Base-by-base conservation (phyloP, 106 monocot species). In the Iris macrosiphon region DNA sequence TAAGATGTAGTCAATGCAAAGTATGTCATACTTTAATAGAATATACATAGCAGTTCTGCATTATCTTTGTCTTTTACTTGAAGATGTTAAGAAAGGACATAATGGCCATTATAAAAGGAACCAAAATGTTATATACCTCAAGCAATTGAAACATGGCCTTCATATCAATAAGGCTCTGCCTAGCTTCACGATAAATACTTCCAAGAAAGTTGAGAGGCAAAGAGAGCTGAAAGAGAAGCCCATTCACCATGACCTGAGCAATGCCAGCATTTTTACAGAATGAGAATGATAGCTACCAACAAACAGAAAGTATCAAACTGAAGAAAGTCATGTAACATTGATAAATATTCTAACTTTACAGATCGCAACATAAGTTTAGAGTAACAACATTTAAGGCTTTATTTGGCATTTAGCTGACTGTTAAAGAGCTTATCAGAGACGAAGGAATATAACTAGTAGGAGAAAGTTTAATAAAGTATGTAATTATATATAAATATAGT, bases 91-190 rank as follows among this genome's bases (percentile, higher is more conserved):
- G n/a, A n/a, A n/a, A n/a, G n/a, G n/a, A n/a, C n/a, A n/a, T n/a
- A n/a, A n/a, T n/a, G n/a, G n/a, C n/a, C n/a, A n/a, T n/a, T n/a
- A n/a, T n/a, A n/a, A 9, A 9, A 45, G 13, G 32, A 63, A 26
- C 24, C 16, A 10, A 32, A 32, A 45, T 4, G 3, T 18, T 54
- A 46, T 47, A 46, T 78, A 98, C 96, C 96, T 98, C 90, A 44
- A 98, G 86, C 60, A 98, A 80, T 58, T 90, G 96, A 75, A 98
- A 98, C 96, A 98, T 90, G 21, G 90, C 74, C 63, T 98, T 87
- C 90, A 98, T 83, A 70, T 98, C 96, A 70, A 98, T 98, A 52
- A 98, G 90, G 57, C 96, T 98, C 59, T 98, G 96, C 54, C 86
- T 83, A 40, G 96, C 83, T 70, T 98, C 96, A 54, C 96, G 79